A percentile compares a stretch with the other conserved stretches of the same genome.
Evolutionary conservation across 2,329 filamentous ascomycete species (phyloP).

Genomic region (Acrodontium crateriforme): DNA sequence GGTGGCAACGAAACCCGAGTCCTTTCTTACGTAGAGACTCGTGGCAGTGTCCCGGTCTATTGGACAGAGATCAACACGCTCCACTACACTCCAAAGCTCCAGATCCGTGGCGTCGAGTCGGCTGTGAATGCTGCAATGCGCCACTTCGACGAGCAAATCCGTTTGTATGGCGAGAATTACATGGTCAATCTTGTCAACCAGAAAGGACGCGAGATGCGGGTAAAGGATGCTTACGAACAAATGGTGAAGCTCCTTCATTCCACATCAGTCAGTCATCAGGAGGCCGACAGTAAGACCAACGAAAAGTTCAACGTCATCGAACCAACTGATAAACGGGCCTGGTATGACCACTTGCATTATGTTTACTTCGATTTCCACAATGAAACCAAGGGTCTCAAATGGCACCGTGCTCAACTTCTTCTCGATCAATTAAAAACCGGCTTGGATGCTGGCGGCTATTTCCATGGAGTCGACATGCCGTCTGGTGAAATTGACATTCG

Average conservation of each 20-base stretch:
- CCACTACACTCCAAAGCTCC: constrained; percentile 78
- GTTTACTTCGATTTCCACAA: constrained; percentile 98
- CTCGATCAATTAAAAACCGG: constrained; percentile 69
- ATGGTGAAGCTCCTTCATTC: constrained; percentile 66
- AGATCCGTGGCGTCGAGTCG: constrained; percentile 71
- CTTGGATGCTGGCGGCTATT: constrained; percentile 72
- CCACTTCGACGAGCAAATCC: constrained; percentile 90
- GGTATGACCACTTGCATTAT: constrained; percentile 81
- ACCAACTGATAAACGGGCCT: constrained; percentile 41
- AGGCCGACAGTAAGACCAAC: constrained; percentile 48
- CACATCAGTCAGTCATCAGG: constrained; percentile 35
- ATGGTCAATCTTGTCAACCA: constrained; percentile 96
- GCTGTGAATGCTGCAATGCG: constrained; percentile 65
- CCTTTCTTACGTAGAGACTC: constrained; percentile 87
- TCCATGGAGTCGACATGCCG: constrained; percentile 78
- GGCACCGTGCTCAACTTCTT: constrained; percentile 80
- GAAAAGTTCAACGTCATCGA: constrained; percentile 78
- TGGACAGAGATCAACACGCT: constrained; percentile 95
- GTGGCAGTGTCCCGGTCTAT: constrained; percentile 88
- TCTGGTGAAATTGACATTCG: constrained; percentile 68
- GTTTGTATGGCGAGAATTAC: constrained; percentile 89
- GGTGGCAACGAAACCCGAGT: constrained; percentile 69
- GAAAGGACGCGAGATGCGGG: constrained; percentile 72
- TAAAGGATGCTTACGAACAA: constrained; percentile 90
- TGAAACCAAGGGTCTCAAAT: constrained; percentile 88